These are phyloP conservation scores for Myxozyma nipponensis DNA, from an alignment of 805 yeast genomes.

Conservation along the genomic window DNA sequence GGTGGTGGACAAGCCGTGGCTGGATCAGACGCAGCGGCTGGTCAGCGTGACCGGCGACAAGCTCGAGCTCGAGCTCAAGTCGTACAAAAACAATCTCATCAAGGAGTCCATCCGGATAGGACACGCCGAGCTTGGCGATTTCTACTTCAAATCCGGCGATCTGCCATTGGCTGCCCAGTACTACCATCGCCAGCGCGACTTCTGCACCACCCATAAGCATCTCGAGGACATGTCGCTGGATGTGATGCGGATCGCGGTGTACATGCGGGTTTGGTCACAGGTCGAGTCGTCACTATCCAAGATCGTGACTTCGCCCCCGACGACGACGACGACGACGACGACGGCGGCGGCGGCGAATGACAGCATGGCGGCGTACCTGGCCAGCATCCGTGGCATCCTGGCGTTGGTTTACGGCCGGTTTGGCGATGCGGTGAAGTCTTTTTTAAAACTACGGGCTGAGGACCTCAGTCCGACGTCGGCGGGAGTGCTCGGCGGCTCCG, in stretches of 20 bases:
- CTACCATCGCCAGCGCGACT: slow-evolving; percentile 20
- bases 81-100: slow-evolving; percentile 24
- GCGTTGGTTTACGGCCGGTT: slow-evolving; percentile 8
- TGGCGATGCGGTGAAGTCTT: slow-evolving; percentile 8
- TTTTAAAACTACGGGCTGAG: neutral
- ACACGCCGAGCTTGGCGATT: slow-evolving; percentile 23
- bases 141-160: slow-evolving; percentile 17
- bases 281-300: slow-evolving; percentile 14
- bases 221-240: slow-evolving; percentile 22
- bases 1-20: slow-evolving; percentile 13
- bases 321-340: neutral
- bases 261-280: slow-evolving; percentile 22
- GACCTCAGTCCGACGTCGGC: neutral
- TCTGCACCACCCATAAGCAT: slow-evolving; percentile 26
- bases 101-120: slow-evolving; percentile 28
- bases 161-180: slow-evolving; percentile 16
- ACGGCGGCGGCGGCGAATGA: slow-evolving; percentile 3
- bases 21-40: slow-evolving; percentile 3
- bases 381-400: slow-evolving; percentile 14
- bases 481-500: neutral
- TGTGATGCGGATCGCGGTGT: slow-evolving; percentile 18
- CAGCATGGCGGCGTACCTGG: slow-evolving; percentile 11
- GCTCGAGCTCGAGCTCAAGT: slow-evolving; percentile 23
- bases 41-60: slow-evolving; percentile 12
- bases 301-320: slow-evolving; percentile 10